These are phyloP conservation scores for Linum lewisii DNA, from an alignment of 345 rosid genomes.

Conservation along the genomic window DNA sequence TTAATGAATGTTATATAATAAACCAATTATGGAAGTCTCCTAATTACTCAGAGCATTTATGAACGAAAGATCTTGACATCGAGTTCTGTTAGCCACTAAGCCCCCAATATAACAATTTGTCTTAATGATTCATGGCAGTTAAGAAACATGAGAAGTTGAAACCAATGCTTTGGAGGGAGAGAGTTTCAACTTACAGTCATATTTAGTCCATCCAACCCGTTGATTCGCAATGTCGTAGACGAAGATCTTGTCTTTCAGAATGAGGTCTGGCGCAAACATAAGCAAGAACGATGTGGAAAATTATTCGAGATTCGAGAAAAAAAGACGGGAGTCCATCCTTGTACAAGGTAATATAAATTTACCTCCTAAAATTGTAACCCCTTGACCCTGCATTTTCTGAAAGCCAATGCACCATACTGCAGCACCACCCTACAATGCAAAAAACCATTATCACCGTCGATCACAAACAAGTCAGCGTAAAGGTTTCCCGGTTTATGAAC, in stretches of 20 bases:
- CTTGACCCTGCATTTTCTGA: conserved; percentile 55
- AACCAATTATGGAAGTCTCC: too few species aligned
- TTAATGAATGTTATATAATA: too few species aligned
- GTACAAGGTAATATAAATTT: background rate
- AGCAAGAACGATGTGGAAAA: background rate
- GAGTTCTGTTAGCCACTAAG: too few species aligned
- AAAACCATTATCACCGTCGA: background rate
- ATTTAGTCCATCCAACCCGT: conserved; percentile 79
- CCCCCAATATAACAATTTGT: too few species aligned
- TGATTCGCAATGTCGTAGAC: conserved; percentile 78
- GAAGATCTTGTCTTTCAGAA: conserved; percentile 75
- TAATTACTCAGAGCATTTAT: too few species aligned
- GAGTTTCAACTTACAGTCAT: conserved; percentile 56
- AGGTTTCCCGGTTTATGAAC: conserved; percentile 15
- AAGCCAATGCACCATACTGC: conserved; percentile 90
- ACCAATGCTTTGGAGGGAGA: background rate
- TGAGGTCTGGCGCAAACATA: conserved; percentile 49
- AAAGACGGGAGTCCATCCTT: background rate
- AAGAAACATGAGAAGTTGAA: background rate
- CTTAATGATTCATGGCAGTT: too few species aligned
- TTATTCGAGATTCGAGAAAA: too few species aligned
- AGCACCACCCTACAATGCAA: conserved; percentile 46
- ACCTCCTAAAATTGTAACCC: conserved; percentile 91
- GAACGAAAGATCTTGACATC: too few species aligned
- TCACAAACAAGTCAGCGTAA: background rate